These are phyloP conservation scores for Gyrodon lividus DNA, from an alignment of 768 basidiomycete genomes.

Conservation along the genomic window DNA sequence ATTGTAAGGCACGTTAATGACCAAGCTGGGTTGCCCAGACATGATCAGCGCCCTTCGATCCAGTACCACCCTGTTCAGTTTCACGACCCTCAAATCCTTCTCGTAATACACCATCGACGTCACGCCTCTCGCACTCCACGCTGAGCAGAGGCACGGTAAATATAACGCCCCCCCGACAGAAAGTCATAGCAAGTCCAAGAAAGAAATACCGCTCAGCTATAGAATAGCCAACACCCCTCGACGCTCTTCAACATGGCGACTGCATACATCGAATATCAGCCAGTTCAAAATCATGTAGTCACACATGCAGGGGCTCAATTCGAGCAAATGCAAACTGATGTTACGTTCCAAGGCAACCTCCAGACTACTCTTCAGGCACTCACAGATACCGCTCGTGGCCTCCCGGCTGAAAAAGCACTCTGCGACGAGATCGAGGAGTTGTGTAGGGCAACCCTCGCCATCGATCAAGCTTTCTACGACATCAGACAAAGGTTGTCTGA, in stretches of 20 bases:
- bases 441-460: slow-evolving; percentile 14
- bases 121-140: too few relatives aligned
- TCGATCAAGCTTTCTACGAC: slow-evolving; percentile 15
- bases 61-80: too few relatives aligned
- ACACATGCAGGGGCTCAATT: background rate
- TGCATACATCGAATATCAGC: background rate
- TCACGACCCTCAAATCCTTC: too few relatives aligned
- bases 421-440: slow-evolving; percentile 15
- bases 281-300: background rate
- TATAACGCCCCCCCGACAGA: too few relatives aligned
- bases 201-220: too few relatives aligned
- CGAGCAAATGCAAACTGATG: background rate
- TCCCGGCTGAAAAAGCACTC: slow-evolving; percentile 14
- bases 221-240: too few relatives aligned
- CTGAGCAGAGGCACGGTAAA: too few relatives aligned
- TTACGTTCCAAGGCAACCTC: background rate
- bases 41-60: too few relatives aligned
- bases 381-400: background rate
- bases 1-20: too few relatives aligned
- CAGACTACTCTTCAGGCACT: background rate
- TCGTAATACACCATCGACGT: too few relatives aligned
- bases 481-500: slow-evolving; percentile 12
- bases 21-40: too few relatives aligned
- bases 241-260: slow-evolving; percentile 7
- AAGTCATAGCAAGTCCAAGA: too few relatives aligned